Percentiles rank a stretch among this genome's conserved stretches.
Conservation (phyloP, 345 rosid species). For the Salix koriyanagi region DNA sequence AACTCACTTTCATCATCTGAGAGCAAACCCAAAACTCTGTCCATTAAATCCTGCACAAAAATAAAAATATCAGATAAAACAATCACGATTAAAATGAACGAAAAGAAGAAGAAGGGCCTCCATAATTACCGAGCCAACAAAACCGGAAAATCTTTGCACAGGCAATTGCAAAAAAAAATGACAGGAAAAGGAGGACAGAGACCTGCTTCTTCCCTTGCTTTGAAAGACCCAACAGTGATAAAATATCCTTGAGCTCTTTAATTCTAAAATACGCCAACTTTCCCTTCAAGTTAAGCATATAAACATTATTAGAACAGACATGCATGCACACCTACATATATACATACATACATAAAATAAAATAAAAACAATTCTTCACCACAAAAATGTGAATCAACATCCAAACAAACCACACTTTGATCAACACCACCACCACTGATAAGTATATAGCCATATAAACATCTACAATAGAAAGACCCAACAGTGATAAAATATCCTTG, state of each 20-base stretch:
- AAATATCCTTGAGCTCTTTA: slow-evolving; percentile 42
- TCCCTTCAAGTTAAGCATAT: slow-evolving; percentile 18
- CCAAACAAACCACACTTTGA: neutral
- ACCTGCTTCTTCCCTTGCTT: slow-evolving; percentile 47
- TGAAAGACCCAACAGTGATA: slow-evolving; percentile 24
- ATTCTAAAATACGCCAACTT: slow-evolving; percentile 34
- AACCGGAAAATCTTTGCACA: neutral
- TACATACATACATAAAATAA: neutral
- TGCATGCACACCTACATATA: neutral
- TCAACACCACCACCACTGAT: neutral
- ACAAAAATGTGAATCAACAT: neutral
- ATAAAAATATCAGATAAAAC: neutral
- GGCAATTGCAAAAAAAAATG: neutral
- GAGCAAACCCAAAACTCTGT: slow-evolving; percentile 18
- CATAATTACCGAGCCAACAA: neutral
- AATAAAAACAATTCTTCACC: neutral
- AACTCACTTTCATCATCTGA: slow-evolving; percentile 16
- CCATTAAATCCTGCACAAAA: slow-evolving; percentile 29
- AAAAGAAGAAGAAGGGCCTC: neutral
- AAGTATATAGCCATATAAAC: too few relatives aligned
- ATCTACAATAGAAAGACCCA: neutral
- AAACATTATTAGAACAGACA: neutral
- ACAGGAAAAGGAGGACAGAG: neutral
- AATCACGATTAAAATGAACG: neutral
- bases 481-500: slow-evolving; percentile 33